These are phyloP conservation scores for Hippophae gyantsensis DNA, from an alignment of 306 rosid species.

Conservation along the genomic window DNA sequence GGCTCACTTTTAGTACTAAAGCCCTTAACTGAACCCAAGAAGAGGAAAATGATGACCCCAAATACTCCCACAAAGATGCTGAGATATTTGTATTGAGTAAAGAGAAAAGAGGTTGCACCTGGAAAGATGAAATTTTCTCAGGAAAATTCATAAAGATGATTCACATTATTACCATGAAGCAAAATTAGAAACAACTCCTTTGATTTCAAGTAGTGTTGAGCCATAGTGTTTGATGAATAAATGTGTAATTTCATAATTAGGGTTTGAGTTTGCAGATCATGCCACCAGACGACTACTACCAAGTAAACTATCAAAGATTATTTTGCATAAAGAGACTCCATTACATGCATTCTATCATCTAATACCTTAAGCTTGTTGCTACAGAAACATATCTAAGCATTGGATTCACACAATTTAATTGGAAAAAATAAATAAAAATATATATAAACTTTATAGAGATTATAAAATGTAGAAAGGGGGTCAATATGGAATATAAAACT, in stretches of 20 bases:
- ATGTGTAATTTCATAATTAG: not conserved
- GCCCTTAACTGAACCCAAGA: slow-evolving; percentile 68
- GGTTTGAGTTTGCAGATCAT: not conserved
- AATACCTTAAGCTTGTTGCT: too few relatives aligned
- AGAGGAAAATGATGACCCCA: slow-evolving; percentile 42
- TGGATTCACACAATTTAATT: too few relatives aligned
- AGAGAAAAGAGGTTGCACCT: slow-evolving; percentile 69
- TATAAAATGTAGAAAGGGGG: too few relatives aligned
- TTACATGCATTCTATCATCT: too few relatives aligned
- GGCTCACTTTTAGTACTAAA: slow-evolving; percentile 58
- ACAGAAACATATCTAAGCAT: too few relatives aligned
- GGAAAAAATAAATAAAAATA: too few relatives aligned
- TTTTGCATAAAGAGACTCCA: too few relatives aligned
- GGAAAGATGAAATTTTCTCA: slow-evolving; percentile 7
- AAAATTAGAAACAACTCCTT: not conserved
- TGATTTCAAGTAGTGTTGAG: too few relatives aligned
- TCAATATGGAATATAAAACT: too few relatives aligned
- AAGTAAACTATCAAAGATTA: too few relatives aligned
- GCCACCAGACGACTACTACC: too few relatives aligned
- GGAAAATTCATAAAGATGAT: not conserved
- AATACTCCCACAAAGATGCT: slow-evolving; percentile 46
- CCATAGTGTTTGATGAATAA: not conserved
- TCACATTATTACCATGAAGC: not conserved
- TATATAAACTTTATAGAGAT: too few relatives aligned
- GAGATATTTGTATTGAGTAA: slow-evolving; percentile 49